Evolutionary conservation across 108 stramenopile genomes (phyloP).

Genomic region (Conticribra weissflogii): DNA sequence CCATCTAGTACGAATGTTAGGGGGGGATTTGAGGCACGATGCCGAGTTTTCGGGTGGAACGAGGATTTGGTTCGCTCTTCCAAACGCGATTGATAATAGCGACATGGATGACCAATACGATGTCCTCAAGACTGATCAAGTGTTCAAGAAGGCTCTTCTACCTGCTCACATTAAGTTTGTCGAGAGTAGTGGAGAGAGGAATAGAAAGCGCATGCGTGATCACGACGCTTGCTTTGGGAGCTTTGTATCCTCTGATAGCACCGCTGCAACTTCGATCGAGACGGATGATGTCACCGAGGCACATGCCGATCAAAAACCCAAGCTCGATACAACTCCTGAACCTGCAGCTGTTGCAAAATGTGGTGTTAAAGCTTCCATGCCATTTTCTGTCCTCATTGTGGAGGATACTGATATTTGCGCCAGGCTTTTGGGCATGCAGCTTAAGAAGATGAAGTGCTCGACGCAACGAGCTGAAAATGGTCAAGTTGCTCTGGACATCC

Average conservation of each 20-base stretch:
- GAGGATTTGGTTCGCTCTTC: slow-evolving; percentile 28
- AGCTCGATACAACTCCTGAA: background rate
- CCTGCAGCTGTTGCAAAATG: slow-evolving; percentile 33
- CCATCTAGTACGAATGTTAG: slow-evolving; percentile 53
- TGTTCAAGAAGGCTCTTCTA: slow-evolving; percentile 14
- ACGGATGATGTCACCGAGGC: background rate
- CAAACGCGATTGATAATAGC: slow-evolving; percentile 2
- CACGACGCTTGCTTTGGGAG: slow-evolving; percentile 16
- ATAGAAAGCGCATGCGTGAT: slow-evolving; percentile 19
- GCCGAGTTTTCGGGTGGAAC: slow-evolving; percentile 11
- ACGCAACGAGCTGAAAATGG: slow-evolving; percentile 52
- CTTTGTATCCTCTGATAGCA: too few species aligned
- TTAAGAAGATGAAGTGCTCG: slow-evolving; percentile 39
- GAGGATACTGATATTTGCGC: slow-evolving; percentile 64
- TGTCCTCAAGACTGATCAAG: slow-evolving; percentile 17
- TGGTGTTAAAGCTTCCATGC: slow-evolving; percentile 35
- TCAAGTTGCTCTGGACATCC: slow-evolving; percentile 49
- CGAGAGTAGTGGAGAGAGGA: background rate
- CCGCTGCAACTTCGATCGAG: too few species aligned
- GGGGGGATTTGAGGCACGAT: slow-evolving; percentile 46
- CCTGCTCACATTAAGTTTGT: slow-evolving; percentile 12
- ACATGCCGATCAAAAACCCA: background rate
- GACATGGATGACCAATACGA: background rate
- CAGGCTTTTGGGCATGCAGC: slow-evolving; percentile 28
- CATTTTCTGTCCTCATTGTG: slow-evolving; percentile 54